Conservation (phyloP, 805 yeast species). For the Lachancea fermentati region DNA sequence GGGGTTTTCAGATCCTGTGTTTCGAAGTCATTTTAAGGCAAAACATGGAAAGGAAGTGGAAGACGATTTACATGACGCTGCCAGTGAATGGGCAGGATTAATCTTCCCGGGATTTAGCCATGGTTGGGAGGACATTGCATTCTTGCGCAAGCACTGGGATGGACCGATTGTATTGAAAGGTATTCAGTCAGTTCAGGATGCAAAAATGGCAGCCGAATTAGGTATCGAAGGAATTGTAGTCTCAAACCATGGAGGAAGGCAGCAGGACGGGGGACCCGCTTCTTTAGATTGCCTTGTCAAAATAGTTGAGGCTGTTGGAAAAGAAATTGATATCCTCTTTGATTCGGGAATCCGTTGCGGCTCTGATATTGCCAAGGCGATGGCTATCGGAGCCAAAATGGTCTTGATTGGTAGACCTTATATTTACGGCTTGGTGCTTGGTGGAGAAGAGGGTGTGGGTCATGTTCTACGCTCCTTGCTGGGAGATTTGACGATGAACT, state of each 20-base stretch:
- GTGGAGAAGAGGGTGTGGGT: slow-evolving; percentile 8
- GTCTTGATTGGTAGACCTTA: slow-evolving; percentile 8
- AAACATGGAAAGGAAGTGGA: slow-evolving; percentile 12
- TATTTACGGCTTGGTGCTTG: slow-evolving; percentile 5
- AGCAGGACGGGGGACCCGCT: slow-evolving; percentile 16
- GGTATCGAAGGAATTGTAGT: slow-evolving; percentile 9
- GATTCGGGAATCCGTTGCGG: slow-evolving; percentile 9
- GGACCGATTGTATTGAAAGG: slow-evolving; percentile 8
- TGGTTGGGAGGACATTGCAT: slow-evolving; percentile 7
- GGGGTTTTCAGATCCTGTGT: slow-evolving; percentile 25
- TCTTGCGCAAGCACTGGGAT: slow-evolving; percentile 8
- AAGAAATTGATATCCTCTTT: slow-evolving; percentile 5
- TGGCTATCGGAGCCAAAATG: slow-evolving; percentile 7
- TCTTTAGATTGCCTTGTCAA: slow-evolving; percentile 8
- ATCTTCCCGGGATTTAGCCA: slow-evolving; percentile 13
- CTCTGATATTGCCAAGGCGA: slow-evolving; percentile 8
- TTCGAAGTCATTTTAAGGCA: slow-evolving; percentile 14
- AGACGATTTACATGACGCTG: slow-evolving; percentile 4
- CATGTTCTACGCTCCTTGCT: slow-evolving; percentile 14
- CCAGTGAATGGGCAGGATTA: slow-evolving; percentile 5
- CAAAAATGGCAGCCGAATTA: slow-evolving; percentile 2
- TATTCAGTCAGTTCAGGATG: slow-evolving; percentile 5
- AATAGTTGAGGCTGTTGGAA: slow-evolving; percentile 12
- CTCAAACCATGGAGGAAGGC: slow-evolving; percentile 8
- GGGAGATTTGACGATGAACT: slow-evolving; percentile 13